Base-by-base conservation (phyloP, 2,329 filamentous ascomycete species). In the Venturia asperata region DNA sequence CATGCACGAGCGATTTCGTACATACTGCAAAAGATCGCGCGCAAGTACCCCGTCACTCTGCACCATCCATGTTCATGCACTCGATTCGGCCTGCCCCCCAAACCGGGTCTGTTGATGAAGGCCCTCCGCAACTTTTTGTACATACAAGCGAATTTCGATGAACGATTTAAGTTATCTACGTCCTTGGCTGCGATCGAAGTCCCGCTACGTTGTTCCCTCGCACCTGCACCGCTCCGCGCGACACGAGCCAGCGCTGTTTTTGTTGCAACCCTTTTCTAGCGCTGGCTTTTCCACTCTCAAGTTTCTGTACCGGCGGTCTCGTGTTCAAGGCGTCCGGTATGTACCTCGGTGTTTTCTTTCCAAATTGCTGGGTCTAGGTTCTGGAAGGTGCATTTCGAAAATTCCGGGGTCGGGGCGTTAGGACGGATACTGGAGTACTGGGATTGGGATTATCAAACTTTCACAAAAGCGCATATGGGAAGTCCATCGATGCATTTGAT, bases 251-350 rank as follows among this genome's bases (percentile, higher is more conserved):
- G 47, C 47, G 47, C 3, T 24, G 45, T 34, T 9, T 2, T 2
- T 24, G 45, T 34, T 9, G 9, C 9, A 5, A n/a, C 10, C 19
- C 10, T 37, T 58, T 39, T 24, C 30, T 21, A 27, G 52, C 52
- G 52, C 52, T 21, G 6, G 2, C 15, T 45, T 52, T 52, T 10
- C 9, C 3, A 10, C 5, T 19, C 10, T 37, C 52, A 37, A n/a
- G 19, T 58, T 58, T n/a, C 17, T 58, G 52, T 58, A 58, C 37
- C 27, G 4, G 30, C n/a, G 27, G 52, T 58, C 15, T 58, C 52
- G 7, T 58, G 37, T 9, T 10, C 19, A 10, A 9, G 17, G 17
- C 17, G 17, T 39, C 30, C 30, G 1, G 30, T 39, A 19, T n/a
- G 5, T 9, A 15, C 11, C 6, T n/a, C 30, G 52, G 52, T n/a